Base-by-base conservation (phyloP, 768 basidiomycete genomes). In the Trametes cubensis region DNA sequence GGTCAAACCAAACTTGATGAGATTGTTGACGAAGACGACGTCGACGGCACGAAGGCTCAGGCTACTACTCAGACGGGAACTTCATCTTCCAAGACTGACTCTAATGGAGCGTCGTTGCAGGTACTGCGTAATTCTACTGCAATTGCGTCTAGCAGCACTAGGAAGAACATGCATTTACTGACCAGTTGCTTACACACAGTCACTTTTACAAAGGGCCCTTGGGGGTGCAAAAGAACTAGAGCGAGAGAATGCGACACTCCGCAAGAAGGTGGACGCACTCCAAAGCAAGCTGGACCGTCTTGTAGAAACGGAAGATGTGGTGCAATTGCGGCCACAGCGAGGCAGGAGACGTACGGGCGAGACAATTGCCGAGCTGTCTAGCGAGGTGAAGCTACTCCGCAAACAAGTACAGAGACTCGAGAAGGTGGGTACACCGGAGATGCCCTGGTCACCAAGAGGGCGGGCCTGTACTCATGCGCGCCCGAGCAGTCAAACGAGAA, bases 371-470 rank as follows among this genome's bases (percentile, higher is more conserved):
- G 30, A 59, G 41, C 50, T 72, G 11, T 64, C 69, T 38, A 55
- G 52, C 42, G 67, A 69, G 42, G 62, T 75, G 3, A 53, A 58
- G 13, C 52, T 44, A 20, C 61, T 75, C 48, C 63, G 67, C 51
- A 58, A 45, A 10, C 64, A 69, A 47, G 67, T 74, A 0, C 52
- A 45, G n/a, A 58, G 57, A 13, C 48, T 74, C 39, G 69, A 75
- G 60, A 70, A 69, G 67, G 74, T 73, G 42, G n/a, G 62, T 53
- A 26, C 40, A n/a, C 26, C n/a, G 34, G 34, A 34, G 10, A 10
- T 34, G 23, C 41, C 44, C 34, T 34, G 15, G 14, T 38, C 47
- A n/a, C n/a, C n/a, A 50, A 41, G 28, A 42, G 7, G 45, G 25
- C 17, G 45, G 18, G 10, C 28, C 55, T 40, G 34, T 5, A 17